A percentile compares a stretch with the other conserved stretches of the same genome.
These are phyloP conservation scores for Melampsora larici-populina DNA, from an alignment of 1,284 basidiomycete genomes.

Conservation along the genomic window DNA sequence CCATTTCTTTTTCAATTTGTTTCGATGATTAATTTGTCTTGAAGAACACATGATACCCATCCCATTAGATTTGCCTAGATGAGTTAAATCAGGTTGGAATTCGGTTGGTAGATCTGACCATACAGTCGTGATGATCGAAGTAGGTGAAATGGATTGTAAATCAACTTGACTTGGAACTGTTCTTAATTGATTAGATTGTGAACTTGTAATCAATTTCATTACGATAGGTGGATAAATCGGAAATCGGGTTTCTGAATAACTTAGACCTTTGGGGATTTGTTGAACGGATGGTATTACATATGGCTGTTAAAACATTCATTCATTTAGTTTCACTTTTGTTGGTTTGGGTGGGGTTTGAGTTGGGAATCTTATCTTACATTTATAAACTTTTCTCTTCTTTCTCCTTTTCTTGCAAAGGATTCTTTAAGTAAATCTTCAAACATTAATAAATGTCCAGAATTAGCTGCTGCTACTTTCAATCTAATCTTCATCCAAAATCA, in stretches of 20 bases:
- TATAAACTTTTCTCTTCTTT: slow-evolving; percentile 19
- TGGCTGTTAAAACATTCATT: not conserved
- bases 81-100: not conserved
- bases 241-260: slow-evolving; percentile 15
- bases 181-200: slow-evolving; percentile 5
- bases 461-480: slow-evolving; percentile 30
- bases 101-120: slow-evolving; percentile 34
- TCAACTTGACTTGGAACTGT: not conserved
- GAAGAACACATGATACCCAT: slow-evolving; percentile 24
- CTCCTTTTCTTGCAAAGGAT: slow-evolving; percentile 14
- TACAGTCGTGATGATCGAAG: slow-evolving; percentile 26
- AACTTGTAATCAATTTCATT: slow-evolving; percentile 3
- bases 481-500: not conserved
- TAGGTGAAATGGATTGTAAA: slow-evolving; percentile 24
- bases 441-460: slow-evolving; percentile 28
- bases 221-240: slow-evolving; percentile 31
- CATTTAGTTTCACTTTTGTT: not conserved
- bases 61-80: slow-evolving; percentile 11
- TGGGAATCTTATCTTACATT: not conserved
- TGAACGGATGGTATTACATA: slow-evolving; percentile 4
- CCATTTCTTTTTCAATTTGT: slow-evolving; percentile 6
- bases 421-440: slow-evolving; percentile 28
- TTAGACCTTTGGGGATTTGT: not conserved
- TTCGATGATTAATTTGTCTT: slow-evolving; percentile 36
- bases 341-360: not conserved